A percentile compares a stretch with the other conserved stretches of the same genome.
phyloP scores from a whole-genome alignment of 1,284 basidiomycete genomes.

The Sporisorium scitamineum region DNA sequence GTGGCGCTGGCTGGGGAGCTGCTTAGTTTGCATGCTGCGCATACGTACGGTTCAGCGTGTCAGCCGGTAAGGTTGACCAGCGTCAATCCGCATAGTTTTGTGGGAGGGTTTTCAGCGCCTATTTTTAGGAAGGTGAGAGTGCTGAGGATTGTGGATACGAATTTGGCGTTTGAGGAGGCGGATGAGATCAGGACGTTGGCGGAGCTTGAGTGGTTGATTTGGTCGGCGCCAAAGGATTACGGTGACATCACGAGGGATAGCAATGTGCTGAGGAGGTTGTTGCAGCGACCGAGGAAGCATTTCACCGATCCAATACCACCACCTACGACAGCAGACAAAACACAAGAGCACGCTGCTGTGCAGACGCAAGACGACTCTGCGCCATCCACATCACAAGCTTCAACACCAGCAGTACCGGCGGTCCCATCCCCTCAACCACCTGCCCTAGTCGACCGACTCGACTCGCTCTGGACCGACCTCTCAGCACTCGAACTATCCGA shows the following conservation, averaged over 20 bases:
- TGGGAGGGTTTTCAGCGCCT: slow-evolving; percentile 62
- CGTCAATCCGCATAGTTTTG: slow-evolving; percentile 66
- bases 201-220: slow-evolving; percentile 53
- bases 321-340: background rate
- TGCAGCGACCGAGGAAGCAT: slow-evolving; percentile 42
- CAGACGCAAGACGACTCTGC: background rate
- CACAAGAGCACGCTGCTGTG: background rate
- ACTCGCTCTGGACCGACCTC: slow-evolving; percentile 36
- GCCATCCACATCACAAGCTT: background rate
- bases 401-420: background rate
- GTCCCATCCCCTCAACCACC: background rate
- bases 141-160: slow-evolving; percentile 61
- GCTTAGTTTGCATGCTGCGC: slow-evolving; percentile 52
- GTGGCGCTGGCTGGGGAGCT: slow-evolving; percentile 64
- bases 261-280: slow-evolving; percentile 45
- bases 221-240: slow-evolving; percentile 63
- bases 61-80: slow-evolving; percentile 60
- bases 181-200: slow-evolving; percentile 60
- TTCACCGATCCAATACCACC: slow-evolving; percentile 3
- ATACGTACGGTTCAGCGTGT: slow-evolving; percentile 64
- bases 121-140: slow-evolving; percentile 60
- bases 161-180: slow-evolving; percentile 62
- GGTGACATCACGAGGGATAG: slow-evolving; percentile 56
- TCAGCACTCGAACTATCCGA: slow-evolving; percentile 34
- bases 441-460: slow-evolving; percentile 6